Conservation (phyloP, 306 rosid genomes). For the Carpinus fangiana region DNA sequence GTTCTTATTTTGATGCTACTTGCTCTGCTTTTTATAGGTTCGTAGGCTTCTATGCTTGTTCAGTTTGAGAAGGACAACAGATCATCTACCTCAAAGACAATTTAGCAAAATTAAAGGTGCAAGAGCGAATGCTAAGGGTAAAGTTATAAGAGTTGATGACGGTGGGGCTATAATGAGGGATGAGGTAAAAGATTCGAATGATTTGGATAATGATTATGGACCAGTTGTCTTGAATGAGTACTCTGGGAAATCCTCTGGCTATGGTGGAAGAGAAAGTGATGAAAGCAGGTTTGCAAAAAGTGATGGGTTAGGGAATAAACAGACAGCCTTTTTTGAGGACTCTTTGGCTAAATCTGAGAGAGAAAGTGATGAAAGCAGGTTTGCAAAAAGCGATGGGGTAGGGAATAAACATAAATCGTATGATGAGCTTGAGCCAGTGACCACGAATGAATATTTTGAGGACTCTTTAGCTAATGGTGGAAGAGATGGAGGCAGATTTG, state of each 20-base stretch:
- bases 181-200: slow-evolving; percentile 18
- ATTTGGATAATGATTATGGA: slow-evolving; percentile 13
- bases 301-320: slow-evolving; percentile 16
- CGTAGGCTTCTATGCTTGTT: slow-evolving; percentile 46
- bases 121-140: slow-evolving; percentile 9
- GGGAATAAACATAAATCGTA: slow-evolving; percentile 24
- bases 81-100: slow-evolving; percentile 18
- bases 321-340: neutral
- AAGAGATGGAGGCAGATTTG: slow-evolving; percentile 26
- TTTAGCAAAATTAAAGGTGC: slow-evolving; percentile 10
- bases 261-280: slow-evolving; percentile 16
- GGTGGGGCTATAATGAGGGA: slow-evolving; percentile 19
- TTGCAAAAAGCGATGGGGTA: slow-evolving; percentile 16
- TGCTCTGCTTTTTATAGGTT: slow-evolving; percentile 42
- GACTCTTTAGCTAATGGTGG: slow-evolving; percentile 21
- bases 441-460: slow-evolving; percentile 12
- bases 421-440: slow-evolving; percentile 19
- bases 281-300: slow-evolving; percentile 18
- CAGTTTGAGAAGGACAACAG: slow-evolving; percentile 31
- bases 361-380: slow-evolving; percentile 11
- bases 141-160: slow-evolving; percentile 27
- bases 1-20: slow-evolving; percentile 12
- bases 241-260: slow-evolving; percentile 27
- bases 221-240: slow-evolving; percentile 8
- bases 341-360: neutral